Evolutionary conservation across 2,329 filamentous ascomycete genomes (phyloP).

Genomic region (Colletotrichum magnum): DNA sequence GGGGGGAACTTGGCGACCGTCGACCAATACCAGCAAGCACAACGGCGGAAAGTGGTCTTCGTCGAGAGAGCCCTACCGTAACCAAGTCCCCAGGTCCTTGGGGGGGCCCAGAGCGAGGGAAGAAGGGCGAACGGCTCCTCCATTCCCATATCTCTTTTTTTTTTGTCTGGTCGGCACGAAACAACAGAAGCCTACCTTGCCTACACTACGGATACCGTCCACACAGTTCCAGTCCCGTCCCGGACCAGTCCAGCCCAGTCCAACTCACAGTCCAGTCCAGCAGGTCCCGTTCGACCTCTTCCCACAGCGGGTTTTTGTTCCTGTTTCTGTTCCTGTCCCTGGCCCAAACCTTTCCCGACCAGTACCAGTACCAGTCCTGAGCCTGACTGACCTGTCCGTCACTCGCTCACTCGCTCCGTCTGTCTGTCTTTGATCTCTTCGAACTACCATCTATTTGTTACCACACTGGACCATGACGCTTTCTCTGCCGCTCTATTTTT

Average conservation of each 20-base stretch:
- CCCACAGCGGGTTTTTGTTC: conserved; percentile 21
- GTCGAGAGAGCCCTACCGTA: conserved; percentile 28
- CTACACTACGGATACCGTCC: conserved; percentile 8
- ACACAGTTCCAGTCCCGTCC: neutral
- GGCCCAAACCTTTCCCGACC: conserved; percentile 31
- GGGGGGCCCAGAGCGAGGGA: neutral
- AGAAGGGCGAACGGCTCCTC: conserved; percentile 24
- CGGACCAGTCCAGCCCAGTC: neutral
- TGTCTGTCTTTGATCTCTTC: conserved; percentile 40
- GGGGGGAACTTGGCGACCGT: conserved; percentile 52
- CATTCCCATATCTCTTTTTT: conserved; percentile 43
- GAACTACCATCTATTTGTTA: conserved; percentile 23
- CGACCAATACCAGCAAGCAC: conserved; percentile 43
- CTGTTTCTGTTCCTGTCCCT: conserved; percentile 18
- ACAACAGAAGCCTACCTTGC: conserved; percentile 15
- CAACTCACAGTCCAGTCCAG: conserved; percentile 1
- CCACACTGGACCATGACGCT: conserved; percentile 41
- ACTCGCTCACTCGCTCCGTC: conserved; percentile 29
- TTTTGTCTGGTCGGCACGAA: conserved; percentile 16
- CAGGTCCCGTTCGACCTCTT: conserved; percentile 4
- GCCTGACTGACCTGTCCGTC: conserved; percentile 11
- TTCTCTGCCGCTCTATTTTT: conserved; percentile 42
- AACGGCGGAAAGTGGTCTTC: conserved; percentile 37
- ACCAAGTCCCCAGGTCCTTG: neutral
- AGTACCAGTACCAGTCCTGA: conserved; percentile 1